Evolutionary conservation across 1,284 basidiomycete species (phyloP).

Genomic region (Kwoniella shivajii): DNA sequence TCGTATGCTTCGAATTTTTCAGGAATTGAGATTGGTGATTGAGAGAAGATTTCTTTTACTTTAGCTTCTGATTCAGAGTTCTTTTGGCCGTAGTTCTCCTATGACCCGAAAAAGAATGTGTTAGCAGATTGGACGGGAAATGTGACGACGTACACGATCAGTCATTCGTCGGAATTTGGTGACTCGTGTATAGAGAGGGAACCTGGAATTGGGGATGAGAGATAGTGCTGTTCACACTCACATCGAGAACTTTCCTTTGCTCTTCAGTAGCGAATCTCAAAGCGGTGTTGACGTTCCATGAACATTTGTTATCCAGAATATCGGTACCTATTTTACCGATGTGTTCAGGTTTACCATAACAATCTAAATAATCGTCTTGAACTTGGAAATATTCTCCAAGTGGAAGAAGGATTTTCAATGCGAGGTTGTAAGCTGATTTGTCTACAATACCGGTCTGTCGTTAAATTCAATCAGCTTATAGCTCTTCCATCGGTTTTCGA

Average conservation of each 20-base stretch:
- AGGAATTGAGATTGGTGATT: constrained; percentile 70
- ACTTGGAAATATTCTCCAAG: constrained; percentile 99
- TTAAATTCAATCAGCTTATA: not conserved
- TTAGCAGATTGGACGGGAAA: too few relatives aligned
- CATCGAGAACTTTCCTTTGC: constrained; percentile 62
- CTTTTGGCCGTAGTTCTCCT: constrained; percentile 88
- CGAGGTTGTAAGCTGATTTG: constrained; percentile 72
- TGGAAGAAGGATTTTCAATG: constrained; percentile 82
- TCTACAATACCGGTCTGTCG: constrained; percentile 69
- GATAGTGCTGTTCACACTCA: constrained; percentile 27
- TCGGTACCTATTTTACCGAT: constrained; percentile 98
- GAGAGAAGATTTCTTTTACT: constrained; percentile 72
- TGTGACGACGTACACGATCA: too few relatives aligned
- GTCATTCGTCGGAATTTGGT: too few relatives aligned
- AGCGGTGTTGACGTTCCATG: constrained; percentile 93
- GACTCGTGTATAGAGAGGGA: too few relatives aligned
- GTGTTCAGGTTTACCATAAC: constrained; percentile 82
- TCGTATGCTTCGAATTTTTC: constrained; percentile 76
- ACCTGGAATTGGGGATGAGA: not conserved
- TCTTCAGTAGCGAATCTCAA: constrained; percentile 68
- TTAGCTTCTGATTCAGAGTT: constrained; percentile 64
- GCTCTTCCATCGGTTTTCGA: not conserved
- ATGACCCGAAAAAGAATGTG: constrained; percentile 25
- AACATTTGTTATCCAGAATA: constrained; percentile 98
- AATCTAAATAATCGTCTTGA: constrained; percentile 98